Conservation (phyloP, 1,284 basidiomycete species). For the Tylopilus orsonianus region DNA sequence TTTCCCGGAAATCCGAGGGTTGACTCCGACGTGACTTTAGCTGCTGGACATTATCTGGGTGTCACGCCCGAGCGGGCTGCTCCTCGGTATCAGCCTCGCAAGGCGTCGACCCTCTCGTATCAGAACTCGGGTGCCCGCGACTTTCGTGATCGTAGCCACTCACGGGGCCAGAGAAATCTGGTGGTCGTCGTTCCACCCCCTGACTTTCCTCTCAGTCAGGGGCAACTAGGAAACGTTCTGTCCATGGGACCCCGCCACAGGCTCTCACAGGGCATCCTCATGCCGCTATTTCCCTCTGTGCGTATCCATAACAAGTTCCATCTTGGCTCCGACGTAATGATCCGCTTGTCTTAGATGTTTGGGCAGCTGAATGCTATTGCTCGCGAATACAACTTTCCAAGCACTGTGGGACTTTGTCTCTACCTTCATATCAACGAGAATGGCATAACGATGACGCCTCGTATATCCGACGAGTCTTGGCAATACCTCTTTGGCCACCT, state of each 20-base stretch:
- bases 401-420: slow-evolving; percentile 67
- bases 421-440: slow-evolving; percentile 65
- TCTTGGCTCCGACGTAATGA: neutral
- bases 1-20: slow-evolving; percentile 22
- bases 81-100: slow-evolving; percentile 42
- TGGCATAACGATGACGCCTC: slow-evolving; percentile 56
- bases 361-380: slow-evolving; percentile 74
- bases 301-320: slow-evolving; percentile 27
- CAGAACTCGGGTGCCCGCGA: slow-evolving; percentile 53
- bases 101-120: slow-evolving; percentile 56
- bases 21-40: slow-evolving; percentile 17
- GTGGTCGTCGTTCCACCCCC: slow-evolving; percentile 68
- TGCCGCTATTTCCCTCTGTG: slow-evolving; percentile 76
- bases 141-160: slow-evolving; percentile 44
- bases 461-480: slow-evolving; percentile 79
- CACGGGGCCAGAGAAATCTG: slow-evolving; percentile 54
- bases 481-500: slow-evolving; percentile 65
- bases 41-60: slow-evolving; percentile 16
- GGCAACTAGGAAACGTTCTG: slow-evolving; percentile 58
- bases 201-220: slow-evolving; percentile 58
- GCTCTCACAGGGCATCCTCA: slow-evolving; percentile 64
- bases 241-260: slow-evolving; percentile 60
- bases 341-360: slow-evolving; percentile 53
- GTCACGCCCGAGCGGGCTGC: slow-evolving; percentile 31
- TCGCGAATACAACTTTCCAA: slow-evolving; percentile 77